phyloP scores from a whole-genome alignment of 1,284 basidiomycete genomes.

The Ceratobasidium sp. region DNA sequence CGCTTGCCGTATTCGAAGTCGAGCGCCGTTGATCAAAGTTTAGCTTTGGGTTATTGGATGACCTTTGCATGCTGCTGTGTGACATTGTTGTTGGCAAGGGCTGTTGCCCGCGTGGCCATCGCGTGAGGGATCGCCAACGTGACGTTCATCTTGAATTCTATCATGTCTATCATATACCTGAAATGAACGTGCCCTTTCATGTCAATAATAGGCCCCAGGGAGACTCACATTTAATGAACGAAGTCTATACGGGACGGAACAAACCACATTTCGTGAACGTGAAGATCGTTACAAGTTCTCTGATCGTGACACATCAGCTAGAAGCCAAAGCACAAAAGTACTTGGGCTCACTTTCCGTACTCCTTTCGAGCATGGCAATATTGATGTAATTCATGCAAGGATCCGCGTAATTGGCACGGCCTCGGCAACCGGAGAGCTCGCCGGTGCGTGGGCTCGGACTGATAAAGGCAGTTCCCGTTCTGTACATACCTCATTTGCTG shows the following conservation, averaged over 20 bases:
- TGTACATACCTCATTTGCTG: not conserved
- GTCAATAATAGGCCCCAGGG: not conserved
- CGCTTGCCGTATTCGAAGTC: not conserved
- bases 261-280: slow-evolving; percentile 14
- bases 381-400: not conserved
- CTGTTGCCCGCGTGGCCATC: slow-evolving; percentile 1
- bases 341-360: not conserved
- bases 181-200: not conserved
- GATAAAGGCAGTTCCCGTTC: slow-evolving; percentile 1
- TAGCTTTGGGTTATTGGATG: slow-evolving; percentile 5
- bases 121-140: slow-evolving; percentile 13
- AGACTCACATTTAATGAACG: not conserved
- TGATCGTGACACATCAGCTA: not conserved
- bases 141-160: not conserved
- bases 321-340: slow-evolving; percentile 20
- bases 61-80: not conserved
- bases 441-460: not conserved
- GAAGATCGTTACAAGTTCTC: slow-evolving; percentile 12
- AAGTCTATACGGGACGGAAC: not conserved
- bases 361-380: slow-evolving; percentile 4
- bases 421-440: not conserved
- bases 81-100: not conserved
- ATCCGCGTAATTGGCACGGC: not conserved
- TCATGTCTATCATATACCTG: not conserved
- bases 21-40: slow-evolving; percentile 11